A percentile compares a stretch with the other conserved stretches of the same genome.
These are phyloP conservation scores for Chernovozyma sophiae-reginae DNA, from an alignment of 1,139 yeast genomes.

Conservation along the genomic window DNA sequence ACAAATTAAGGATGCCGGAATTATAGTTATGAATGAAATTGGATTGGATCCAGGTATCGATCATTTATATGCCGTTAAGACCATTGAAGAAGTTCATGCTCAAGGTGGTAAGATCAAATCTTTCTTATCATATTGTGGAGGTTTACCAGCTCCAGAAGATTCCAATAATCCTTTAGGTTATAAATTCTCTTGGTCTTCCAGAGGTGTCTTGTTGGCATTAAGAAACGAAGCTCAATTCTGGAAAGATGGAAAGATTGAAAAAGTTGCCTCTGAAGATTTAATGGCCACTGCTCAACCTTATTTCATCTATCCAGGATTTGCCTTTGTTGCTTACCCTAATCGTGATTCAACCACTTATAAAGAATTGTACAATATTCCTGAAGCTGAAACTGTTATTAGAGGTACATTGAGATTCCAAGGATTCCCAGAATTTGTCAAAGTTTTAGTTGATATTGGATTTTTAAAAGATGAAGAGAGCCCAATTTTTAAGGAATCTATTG, in stretches of 20 bases:
- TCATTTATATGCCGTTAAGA: conserved; percentile 96
- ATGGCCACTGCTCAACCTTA: conserved; percentile 96
- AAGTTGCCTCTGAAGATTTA: conserved; percentile 81
- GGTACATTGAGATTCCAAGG: conserved; percentile 98
- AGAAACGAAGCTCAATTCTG: conserved; percentile 90
- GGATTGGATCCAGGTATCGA: conserved; percentile 98
- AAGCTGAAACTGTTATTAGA: conserved; percentile 94
- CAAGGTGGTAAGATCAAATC: conserved; percentile 89
- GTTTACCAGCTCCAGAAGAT: conserved; percentile 95
- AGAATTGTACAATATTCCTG: conserved; percentile 91
- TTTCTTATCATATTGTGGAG: conserved; percentile 96
- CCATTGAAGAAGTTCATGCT: conserved; percentile 93
- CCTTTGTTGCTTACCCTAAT: conserved; percentile 94
- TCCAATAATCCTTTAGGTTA: conserved; percentile 98
- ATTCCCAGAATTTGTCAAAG: conserved; percentile 96
- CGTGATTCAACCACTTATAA: conserved; percentile 94
- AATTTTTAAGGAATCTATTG: conserved; percentile 51
- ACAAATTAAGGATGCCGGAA: conserved; percentile 78
- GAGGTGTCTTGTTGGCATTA: conserved; percentile 94
- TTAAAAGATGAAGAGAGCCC: conserved; percentile 70
- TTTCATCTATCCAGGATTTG: conserved; percentile 92
- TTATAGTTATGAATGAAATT: conserved; percentile 87
- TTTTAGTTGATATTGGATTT: conserved; percentile 89
- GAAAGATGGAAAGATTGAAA: conserved; percentile 78
- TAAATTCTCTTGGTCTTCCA: conserved; percentile 98